phyloP scores from a whole-genome alignment of 805 yeast species.

The Yarrowia alimentaria region DNA sequence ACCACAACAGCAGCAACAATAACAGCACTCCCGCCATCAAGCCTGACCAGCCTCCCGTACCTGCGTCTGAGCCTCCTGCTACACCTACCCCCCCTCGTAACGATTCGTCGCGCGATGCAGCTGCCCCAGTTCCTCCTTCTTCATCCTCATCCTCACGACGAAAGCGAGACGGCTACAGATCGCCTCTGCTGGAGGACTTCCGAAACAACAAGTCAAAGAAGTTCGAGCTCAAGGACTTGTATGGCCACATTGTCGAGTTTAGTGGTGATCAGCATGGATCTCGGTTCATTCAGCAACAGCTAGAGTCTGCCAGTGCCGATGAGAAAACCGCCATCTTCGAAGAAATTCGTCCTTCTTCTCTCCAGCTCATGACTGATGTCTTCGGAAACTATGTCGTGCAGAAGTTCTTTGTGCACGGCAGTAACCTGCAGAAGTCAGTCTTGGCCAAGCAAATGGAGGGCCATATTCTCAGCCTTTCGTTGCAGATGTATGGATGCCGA shows the following conservation, averaged over 20 bases:
- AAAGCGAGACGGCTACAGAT: slow-evolving; percentile 23
- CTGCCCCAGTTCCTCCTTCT: slow-evolving; percentile 5
- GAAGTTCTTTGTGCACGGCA: slow-evolving; percentile 84
- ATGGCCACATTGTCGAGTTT: slow-evolving; percentile 86
- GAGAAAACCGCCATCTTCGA: slow-evolving; percentile 80
- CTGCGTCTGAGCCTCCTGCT: not conserved
- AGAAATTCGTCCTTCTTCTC: slow-evolving; percentile 72
- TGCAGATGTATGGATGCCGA: slow-evolving; percentile 97
- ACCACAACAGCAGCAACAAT: not conserved
- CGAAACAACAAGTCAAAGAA: slow-evolving; percentile 63
- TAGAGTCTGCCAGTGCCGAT: slow-evolving; percentile 59
- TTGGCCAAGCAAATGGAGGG: slow-evolving; percentile 72
- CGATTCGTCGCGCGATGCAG: slow-evolving; percentile 7
- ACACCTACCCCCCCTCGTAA: slow-evolving; percentile 18
- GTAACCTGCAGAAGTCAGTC: slow-evolving; percentile 62
- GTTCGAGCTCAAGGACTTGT: slow-evolving; percentile 67
- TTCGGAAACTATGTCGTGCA: slow-evolving; percentile 98
- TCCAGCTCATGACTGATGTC: slow-evolving; percentile 89
- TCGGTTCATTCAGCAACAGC: slow-evolving; percentile 87
- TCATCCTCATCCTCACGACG: slow-evolving; percentile 19
- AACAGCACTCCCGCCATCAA: too few species aligned
- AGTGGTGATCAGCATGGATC: slow-evolving; percentile 97
- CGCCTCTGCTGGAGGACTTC: slow-evolving; percentile 78
- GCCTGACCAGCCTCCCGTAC: too few species aligned
- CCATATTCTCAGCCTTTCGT: slow-evolving; percentile 67